Evolutionary conservation across 2,329 filamentous ascomycete genomes (phyloP).

Genomic region (Sporothrix pseudoabietina): DNA sequence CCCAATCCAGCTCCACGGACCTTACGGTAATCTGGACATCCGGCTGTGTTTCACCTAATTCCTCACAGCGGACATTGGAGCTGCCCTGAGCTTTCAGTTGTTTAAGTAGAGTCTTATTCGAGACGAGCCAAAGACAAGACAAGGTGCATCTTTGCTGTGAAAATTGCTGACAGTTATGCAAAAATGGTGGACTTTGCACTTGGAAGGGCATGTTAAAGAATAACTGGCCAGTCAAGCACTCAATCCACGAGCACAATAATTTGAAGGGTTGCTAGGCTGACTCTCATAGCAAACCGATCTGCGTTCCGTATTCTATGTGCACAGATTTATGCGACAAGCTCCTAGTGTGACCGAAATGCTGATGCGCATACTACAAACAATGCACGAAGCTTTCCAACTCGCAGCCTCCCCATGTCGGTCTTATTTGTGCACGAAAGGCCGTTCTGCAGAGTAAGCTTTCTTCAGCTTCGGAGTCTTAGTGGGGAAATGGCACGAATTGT

Average conservation of each 20-base stretch:
- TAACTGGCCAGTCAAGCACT: too few relatives aligned
- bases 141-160: neutral
- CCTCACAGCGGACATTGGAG: neutral
- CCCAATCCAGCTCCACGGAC: constrained; percentile 4
- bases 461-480: constrained; percentile 19
- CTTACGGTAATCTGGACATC: constrained; percentile 24
- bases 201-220: too few relatives aligned
- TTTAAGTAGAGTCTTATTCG: neutral
- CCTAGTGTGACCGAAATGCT: neutral
- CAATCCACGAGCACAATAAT: too few relatives aligned
- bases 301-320: too few relatives aligned
- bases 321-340: too few relatives aligned
- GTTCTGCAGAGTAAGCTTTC: neutral
- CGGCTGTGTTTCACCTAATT: constrained; percentile 24
- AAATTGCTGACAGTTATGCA: neutral
- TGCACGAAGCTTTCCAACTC: neutral
- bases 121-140: neutral
- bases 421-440: neutral
- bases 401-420: neutral
- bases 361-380: neutral
- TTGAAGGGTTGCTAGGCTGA: too few relatives aligned
- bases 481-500: constrained; percentile 3
- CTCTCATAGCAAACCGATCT: too few relatives aligned
- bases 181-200: neutral
- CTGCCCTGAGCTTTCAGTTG: neutral